These are phyloP conservation scores for Durio zibethinus DNA, from an alignment of 345 rosid genomes.

Conservation along the genomic window DNA sequence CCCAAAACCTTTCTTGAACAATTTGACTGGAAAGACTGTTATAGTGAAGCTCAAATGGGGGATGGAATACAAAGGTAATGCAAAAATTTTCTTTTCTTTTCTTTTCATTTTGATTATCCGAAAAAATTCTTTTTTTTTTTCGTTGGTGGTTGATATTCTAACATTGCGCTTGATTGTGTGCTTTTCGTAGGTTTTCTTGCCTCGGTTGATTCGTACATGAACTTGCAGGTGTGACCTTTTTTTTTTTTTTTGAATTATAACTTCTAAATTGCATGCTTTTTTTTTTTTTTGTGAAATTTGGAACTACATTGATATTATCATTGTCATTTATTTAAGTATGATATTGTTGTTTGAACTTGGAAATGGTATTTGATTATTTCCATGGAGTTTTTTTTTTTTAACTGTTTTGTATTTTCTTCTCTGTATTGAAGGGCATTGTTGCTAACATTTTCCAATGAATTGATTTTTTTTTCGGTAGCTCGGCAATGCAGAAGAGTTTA, in stretches of 20 bases:
- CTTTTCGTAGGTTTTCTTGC: constrained; percentile 72
- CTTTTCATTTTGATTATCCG: background rate
- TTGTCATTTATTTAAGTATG: background rate
- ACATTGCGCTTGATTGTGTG: background rate
- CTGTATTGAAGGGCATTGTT: background rate
- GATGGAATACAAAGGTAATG: constrained; percentile 82
- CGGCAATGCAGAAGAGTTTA: constrained; percentile 82
- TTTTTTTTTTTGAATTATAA: background rate
- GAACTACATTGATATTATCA: background rate
- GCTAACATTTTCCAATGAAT: background rate
- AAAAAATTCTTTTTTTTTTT: background rate
- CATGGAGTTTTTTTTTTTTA: background rate
- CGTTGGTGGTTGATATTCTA: background rate
- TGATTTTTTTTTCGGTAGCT: constrained; percentile 37
- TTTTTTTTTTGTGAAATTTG: background rate
- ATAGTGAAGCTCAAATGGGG: constrained; percentile 92
- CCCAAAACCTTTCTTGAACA: constrained; percentile 90
- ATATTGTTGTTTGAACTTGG: background rate
- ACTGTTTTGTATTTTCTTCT: background rate
- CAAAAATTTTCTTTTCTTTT: background rate
- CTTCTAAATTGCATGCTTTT: background rate
- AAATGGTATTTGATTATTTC: background rate
- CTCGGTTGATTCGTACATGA: constrained; percentile 96
- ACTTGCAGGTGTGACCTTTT: constrained; percentile 63
- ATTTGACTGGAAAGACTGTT: constrained; percentile 78